These are phyloP conservation scores for Cenchrus americanus DNA, from an alignment of 176 grass and related monocot genomes.

Conservation along the genomic window DNA sequence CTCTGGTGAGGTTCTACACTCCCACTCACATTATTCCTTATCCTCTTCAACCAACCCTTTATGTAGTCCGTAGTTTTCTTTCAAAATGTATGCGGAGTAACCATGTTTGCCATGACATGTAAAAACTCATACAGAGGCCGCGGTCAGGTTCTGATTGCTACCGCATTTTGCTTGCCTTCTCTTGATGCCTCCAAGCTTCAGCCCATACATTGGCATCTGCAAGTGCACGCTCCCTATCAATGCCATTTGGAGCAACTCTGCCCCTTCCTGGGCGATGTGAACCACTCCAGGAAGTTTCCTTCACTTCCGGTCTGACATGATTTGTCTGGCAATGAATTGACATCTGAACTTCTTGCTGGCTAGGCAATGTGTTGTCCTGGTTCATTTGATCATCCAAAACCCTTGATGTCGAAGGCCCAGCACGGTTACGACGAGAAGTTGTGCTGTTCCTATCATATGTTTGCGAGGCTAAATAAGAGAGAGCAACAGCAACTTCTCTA, in stretches of 20 bases:
- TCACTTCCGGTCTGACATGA: slow-evolving; percentile 16
- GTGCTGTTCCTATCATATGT: slow-evolving; percentile 7
- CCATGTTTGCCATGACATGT: not conserved
- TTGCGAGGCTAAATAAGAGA: slow-evolving; percentile 76
- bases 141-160: not conserved
- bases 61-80: not conserved
- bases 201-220: slow-evolving; percentile 59
- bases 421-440: slow-evolving; percentile 23
- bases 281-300: slow-evolving; percentile 28
- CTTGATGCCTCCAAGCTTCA: slow-evolving; percentile 48
- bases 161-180: slow-evolving; percentile 42
- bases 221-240: slow-evolving; percentile 45
- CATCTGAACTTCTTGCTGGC: slow-evolving; percentile 25
- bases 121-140: not conserved
- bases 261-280: slow-evolving; percentile 31
- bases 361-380: slow-evolving; percentile 31
- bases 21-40: slow-evolving; percentile 35
- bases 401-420: slow-evolving; percentile 45
- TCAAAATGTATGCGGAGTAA: slow-evolving; percentile 3
- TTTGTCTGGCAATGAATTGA: not conserved
- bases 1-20: slow-evolving; percentile 52
- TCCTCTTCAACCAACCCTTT: slow-evolving; percentile 24
- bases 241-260: slow-evolving; percentile 34
- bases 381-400: slow-evolving; percentile 32
- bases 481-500: slow-evolving; percentile 63